Conservation (phyloP, 2,329 filamentous ascomycete genomes). For the Xylariaceae sp. region DNA sequence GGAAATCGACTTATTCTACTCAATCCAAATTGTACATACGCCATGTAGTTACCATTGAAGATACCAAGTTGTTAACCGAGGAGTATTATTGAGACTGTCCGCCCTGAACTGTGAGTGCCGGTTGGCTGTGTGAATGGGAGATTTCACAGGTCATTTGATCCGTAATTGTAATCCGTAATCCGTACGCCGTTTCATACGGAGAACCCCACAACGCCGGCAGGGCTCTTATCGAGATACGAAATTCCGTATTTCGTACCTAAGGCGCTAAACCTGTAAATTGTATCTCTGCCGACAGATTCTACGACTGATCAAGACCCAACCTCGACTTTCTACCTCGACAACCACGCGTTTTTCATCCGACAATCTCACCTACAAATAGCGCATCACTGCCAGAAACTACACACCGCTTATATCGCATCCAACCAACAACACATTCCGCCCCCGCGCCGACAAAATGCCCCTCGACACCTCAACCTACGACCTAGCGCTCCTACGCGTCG, state of each 20-base stretch:
- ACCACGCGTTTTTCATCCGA: neutral
- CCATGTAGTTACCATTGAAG: neutral
- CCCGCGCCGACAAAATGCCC: constrained; percentile 57
- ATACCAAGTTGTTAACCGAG: neutral
- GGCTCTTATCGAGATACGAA: neutral
- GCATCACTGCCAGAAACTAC: neutral
- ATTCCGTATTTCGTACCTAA: neutral
- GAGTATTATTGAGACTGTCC: too few relatives aligned
- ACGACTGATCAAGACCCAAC: neutral
- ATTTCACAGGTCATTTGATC: neutral
- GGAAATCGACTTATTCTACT: neutral
- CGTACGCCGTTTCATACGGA: neutral
- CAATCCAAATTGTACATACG: neutral
- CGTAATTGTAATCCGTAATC: neutral
- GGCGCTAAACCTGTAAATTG: neutral
- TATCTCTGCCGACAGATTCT: neutral
- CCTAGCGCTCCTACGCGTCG: constrained; percentile 76
- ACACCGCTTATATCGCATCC: neutral
- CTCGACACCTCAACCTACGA: constrained; percentile 91
- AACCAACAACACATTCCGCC: neutral
- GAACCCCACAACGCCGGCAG: neutral
- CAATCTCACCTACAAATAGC: neutral
- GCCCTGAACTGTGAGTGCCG: too few relatives aligned
- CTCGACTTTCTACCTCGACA: neutral
- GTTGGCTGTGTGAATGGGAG: too few relatives aligned